Evolutionary conservation across 306 rosid genomes (phyloP).

Genomic region (Rosa lucieae): DNA sequence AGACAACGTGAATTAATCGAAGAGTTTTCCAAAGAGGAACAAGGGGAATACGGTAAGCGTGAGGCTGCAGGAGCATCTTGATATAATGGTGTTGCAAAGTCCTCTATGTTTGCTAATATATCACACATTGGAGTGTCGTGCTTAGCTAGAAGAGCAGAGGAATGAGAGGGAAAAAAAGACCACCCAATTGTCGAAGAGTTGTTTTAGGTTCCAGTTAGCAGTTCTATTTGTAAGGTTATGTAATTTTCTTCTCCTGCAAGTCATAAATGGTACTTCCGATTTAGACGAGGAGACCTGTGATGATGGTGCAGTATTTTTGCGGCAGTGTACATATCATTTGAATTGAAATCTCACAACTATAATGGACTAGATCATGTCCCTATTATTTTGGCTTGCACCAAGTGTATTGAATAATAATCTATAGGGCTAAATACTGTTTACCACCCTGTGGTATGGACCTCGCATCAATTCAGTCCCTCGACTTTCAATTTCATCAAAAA

Average conservation of each 20-base stretch:
- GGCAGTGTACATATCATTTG: constrained; percentile 6
- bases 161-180: not conserved
- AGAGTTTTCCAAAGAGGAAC: constrained; percentile 69
- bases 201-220: constrained; percentile 27
- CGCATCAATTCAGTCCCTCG: too few species aligned
- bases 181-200: constrained; percentile 34
- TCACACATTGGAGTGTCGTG: not conserved
- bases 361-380: not conserved
- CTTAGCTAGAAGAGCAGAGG: constrained; percentile 14
- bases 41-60: constrained; percentile 26
- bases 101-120: not conserved
- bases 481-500: too few species aligned
- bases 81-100: constrained; percentile 7
- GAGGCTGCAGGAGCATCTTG: constrained; percentile 45
- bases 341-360: not conserved
- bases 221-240: constrained; percentile 22
- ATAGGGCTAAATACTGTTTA: too few species aligned
- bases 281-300: constrained; percentile 7
- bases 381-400: not conserved
- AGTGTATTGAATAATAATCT: not conserved
- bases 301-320: constrained; percentile 15
- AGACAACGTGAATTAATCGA: constrained; percentile 80
- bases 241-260: constrained; percentile 26
- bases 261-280: constrained; percentile 7
- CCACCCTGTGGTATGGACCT: too few species aligned